Evolutionary conservation across 148 eudicot genomes (phyloP), one percentile per base, ranked within the genome.

Genomic region (Polygonum aviculare): DNA sequence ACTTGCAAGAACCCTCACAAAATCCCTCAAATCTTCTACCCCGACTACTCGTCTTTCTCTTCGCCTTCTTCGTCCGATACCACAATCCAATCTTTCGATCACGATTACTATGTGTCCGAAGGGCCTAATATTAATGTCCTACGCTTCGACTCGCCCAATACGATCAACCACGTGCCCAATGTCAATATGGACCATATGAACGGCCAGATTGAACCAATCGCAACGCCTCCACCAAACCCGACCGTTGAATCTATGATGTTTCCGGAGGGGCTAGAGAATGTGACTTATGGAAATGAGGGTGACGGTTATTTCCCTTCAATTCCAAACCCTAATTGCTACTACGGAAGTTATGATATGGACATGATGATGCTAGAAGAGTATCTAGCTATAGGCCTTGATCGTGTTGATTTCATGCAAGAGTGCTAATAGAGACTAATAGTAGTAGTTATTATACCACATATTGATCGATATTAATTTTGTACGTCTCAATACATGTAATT

Each of bases 1-100:
- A 82, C 85, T 0, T 86, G 89, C 80, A 71, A 52, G 6, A 79
- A 59, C 74, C 39, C 72, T 67, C 72, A 14, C 45, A 67, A 38
- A 38, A 67, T 67, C 45, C 72, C 72, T 3, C 72, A 36, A 36
- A 36, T 67, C 44, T 38, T 35, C 7, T 73, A 22, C 59, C 59
- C 52, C 3, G 55, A 78, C 36, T 7, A 60, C 4, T 49, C 65
- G 47, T 67, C 72, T 0, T 67, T 40, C 2, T 63, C 40, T 0
- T 31, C 69, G 0, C 35, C 70, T 0, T 65, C 19, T 5, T 33
- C 70, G 9, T 4, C 35, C 33, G 41, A 33, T 12, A 22, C 7
- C 7, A 54, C 21, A 0, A 9, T 21, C 33, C 12, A 8, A 57
- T n/a, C 63, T 19, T 57, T 57, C 10, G 35, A 57, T 57, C 35